A percentile compares a stretch with the other conserved stretches of the same genome.
phyloP scores from a whole-genome alignment of 2,329 filamentous ascomycete species.

The Mycosphaerella sp. region DNA sequence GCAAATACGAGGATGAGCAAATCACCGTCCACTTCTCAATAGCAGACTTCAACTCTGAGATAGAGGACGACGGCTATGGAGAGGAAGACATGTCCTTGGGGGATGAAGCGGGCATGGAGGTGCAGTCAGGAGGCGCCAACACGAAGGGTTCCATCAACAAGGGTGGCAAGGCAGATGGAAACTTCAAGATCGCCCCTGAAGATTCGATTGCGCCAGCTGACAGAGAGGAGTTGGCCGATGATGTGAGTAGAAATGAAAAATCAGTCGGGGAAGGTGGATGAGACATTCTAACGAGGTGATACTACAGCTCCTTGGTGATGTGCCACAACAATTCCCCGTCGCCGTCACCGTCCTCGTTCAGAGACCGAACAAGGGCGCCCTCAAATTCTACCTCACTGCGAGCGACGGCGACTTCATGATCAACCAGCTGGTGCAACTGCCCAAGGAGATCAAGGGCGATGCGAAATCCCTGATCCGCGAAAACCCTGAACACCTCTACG shows the following conservation, averaged over 20 bases:
- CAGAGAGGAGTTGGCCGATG: slow-evolving; percentile 52
- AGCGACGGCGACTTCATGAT: slow-evolving; percentile 82
- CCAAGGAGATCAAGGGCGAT: slow-evolving; percentile 59
- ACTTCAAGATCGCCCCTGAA: slow-evolving; percentile 51
- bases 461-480: slow-evolving; percentile 67
- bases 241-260: slow-evolving; percentile 31
- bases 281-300: slow-evolving; percentile 29
- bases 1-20: slow-evolving; percentile 79
- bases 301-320: slow-evolving; percentile 35
- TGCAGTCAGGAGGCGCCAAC: slow-evolving; percentile 52
- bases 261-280: slow-evolving; percentile 29
- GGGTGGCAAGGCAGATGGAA: slow-evolving; percentile 45
- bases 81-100: slow-evolving; percentile 34
- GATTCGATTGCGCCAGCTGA: slow-evolving; percentile 53
- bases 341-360: slow-evolving; percentile 81
- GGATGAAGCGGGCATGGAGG: slow-evolving; percentile 47
- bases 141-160: slow-evolving; percentile 53
- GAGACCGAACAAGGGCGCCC: slow-evolving; percentile 76
- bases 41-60: slow-evolving; percentile 61
- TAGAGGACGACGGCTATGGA: slow-evolving; percentile 46
- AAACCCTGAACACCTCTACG: slow-evolving; percentile 65
- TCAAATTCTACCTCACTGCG: slow-evolving; percentile 79
- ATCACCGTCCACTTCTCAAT: slow-evolving; percentile 81
- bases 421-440: slow-evolving; percentile 86
- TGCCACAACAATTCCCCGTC: slow-evolving; percentile 64